These are phyloP conservation scores for Leccinum longicurvipes DNA, from an alignment of 768 basidiomycete species.

Conservation along the genomic window DNA sequence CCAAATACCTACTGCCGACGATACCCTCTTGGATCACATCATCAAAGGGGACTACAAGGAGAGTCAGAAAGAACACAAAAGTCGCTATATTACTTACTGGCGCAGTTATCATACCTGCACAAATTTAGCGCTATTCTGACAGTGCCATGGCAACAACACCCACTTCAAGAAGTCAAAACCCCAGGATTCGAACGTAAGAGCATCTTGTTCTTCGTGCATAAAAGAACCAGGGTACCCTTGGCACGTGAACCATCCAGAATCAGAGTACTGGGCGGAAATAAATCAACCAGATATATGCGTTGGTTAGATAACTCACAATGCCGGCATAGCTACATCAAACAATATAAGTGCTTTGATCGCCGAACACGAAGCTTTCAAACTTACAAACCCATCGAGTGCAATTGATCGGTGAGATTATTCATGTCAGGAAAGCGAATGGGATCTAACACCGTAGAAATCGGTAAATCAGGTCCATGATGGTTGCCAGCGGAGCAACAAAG, in stretches of 20 bases:
- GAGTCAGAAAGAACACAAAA: background rate
- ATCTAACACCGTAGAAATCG: conserved; percentile 31
- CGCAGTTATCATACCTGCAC: conserved; percentile 57
- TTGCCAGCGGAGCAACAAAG: background rate
- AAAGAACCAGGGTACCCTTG: conserved; percentile 59
- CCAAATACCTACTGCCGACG: conserved; percentile 42
- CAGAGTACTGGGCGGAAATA: conserved; percentile 46
- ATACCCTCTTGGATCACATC: conserved; percentile 51
- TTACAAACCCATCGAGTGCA: conserved; percentile 57
- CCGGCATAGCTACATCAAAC: conserved; percentile 46
- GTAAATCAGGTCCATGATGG: background rate
- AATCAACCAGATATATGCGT: background rate
- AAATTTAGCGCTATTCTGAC: background rate
- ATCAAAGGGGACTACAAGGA: conserved; percentile 49
- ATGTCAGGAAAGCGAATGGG: conserved; percentile 53
- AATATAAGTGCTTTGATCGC: conserved; percentile 2
- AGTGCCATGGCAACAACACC: conserved; percentile 13
- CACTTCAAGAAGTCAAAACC: conserved; percentile 65
- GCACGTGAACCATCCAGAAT: conserved; percentile 69
- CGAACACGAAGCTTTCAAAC: conserved; percentile 14
- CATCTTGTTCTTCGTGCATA: conserved; percentile 59
- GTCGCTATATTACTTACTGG: conserved; percentile 33
- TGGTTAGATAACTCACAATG: conserved; percentile 40
- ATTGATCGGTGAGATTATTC: conserved; percentile 48
- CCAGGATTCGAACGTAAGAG: conserved; percentile 55